Base-by-base conservation (phyloP, 2,329 filamentous ascomycete species). In the Grosmannia penicillata region DNA sequence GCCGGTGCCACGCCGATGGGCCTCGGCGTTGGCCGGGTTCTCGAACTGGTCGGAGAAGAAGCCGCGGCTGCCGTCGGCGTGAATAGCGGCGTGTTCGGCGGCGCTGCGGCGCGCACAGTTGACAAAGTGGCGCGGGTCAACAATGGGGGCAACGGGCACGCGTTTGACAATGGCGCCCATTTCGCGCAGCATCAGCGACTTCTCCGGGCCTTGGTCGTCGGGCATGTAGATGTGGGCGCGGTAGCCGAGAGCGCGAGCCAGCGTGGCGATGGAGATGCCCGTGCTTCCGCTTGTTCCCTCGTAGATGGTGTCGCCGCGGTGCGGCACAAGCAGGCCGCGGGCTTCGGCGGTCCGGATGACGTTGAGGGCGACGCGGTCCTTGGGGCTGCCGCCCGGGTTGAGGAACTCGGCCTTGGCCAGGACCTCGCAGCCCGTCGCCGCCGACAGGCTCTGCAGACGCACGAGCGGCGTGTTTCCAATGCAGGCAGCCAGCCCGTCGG, bases 1-100 rank as follows among this genome's bases (percentile, higher is more conserved):
- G 0, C 91, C 91, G 0, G 91, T 98, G 13, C 75, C 73, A 17
- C 70, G 64, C 49, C 79, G 76, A 61, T 98, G 91, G 2, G 91
- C 87, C 33, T 71, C 67, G 70, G 81, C 94, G 59, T 98, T 98
- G 24, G 86, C 83, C 36, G 75, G 66, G 21, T 82, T 89, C 61
- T 98, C 91, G 53, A 98, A 98, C 55, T 98, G 91, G 56, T 98
- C 83, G 1, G 89, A 86, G 55, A 96, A 98, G 60, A 93, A 87
- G 18, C 91, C 91, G 36, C 73, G 68, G 46, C 85, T 89, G 26
- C 65, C 68, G 48, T 74, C 72, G 11, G 57, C 51, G 34, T 49
- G 45, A 8, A 65, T 62, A 0, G 56, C 60, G 1, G 79, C 82
- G 54, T 96, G 87, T 48, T 85, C 77, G 37, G 59, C 58, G 0